Conservation (phyloP, 2,329 filamentous ascomycete genomes). For the Helotiales sp. region DNA sequence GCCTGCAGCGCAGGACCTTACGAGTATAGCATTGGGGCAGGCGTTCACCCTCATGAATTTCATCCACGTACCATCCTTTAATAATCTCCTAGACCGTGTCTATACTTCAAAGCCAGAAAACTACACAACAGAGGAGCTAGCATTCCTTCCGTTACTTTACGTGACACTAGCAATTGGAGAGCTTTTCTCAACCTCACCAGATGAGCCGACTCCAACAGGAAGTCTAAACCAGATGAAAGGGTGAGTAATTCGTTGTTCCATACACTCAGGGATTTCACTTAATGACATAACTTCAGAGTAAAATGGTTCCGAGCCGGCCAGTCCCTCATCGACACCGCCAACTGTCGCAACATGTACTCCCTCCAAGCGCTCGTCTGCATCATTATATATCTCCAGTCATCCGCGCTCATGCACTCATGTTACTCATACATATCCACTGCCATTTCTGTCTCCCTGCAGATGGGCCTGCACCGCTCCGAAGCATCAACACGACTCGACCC, state of each 20-base stretch:
- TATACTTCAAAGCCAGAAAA: slow-evolving; percentile 67
- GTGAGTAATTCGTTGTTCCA: slow-evolving; percentile 42
- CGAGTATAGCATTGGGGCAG: slow-evolving; percentile 54
- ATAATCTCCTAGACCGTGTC: slow-evolving; percentile 68
- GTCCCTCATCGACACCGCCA: slow-evolving; percentile 58
- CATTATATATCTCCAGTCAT: slow-evolving; percentile 75
- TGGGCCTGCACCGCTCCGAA: slow-evolving; percentile 71
- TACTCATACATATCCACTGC: slow-evolving; percentile 77
- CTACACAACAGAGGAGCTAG: slow-evolving; percentile 61
- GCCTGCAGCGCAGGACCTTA: slow-evolving; percentile 51
- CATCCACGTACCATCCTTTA: slow-evolving; percentile 78
- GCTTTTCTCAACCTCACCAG: slow-evolving; percentile 51
- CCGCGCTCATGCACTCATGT: slow-evolving; percentile 72
- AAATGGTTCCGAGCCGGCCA: slow-evolving; percentile 71
- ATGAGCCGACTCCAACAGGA: neutral
- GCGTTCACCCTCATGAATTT: slow-evolving; percentile 62
- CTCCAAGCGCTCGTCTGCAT: slow-evolving; percentile 75
- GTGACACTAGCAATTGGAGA: slow-evolving; percentile 68
- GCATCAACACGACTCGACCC: slow-evolving; percentile 54
- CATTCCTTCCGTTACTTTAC: slow-evolving; percentile 67
- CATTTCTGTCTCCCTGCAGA: slow-evolving; percentile 66
- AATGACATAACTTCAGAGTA: slow-evolving; percentile 40
- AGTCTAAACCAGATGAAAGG: slow-evolving; percentile 39
- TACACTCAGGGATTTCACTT: slow-evolving; percentile 41
- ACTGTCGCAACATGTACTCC: slow-evolving; percentile 69